A percentile compares a stretch with the other conserved stretches of the same genome.
Conservation (phyloP, 331 rosid species). For the Malus hybrid region DNA sequence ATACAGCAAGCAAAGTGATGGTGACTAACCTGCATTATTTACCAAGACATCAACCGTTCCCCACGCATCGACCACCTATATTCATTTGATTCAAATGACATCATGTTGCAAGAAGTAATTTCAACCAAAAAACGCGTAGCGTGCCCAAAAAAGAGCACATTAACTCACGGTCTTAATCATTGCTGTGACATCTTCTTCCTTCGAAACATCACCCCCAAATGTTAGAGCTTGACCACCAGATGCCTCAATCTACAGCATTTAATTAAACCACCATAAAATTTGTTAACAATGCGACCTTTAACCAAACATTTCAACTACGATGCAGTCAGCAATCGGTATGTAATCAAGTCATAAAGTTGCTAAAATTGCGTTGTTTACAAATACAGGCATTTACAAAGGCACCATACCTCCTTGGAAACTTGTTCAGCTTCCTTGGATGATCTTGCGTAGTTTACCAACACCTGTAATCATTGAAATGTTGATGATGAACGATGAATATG, state of each 20-base stretch:
- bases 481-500: background rate
- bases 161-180: slow-evolving; percentile 29
- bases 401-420: slow-evolving; percentile 33
- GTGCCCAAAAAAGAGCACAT: background rate
- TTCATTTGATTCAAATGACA: background rate
- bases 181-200: slow-evolving; percentile 31
- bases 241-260: slow-evolving; percentile 25
- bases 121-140: background rate
- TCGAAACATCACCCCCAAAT: slow-evolving; percentile 33
- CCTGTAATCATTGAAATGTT: slow-evolving; percentile 12
- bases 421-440: slow-evolving; percentile 32
- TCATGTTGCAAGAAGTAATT: background rate
- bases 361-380: background rate
- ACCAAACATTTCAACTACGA: background rate
- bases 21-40: slow-evolving; percentile 28
- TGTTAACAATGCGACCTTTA: background rate
- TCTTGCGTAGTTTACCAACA: slow-evolving; percentile 31
- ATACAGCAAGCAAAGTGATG: background rate
- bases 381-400: background rate
- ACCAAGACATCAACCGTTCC: slow-evolving; percentile 33
- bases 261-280: background rate
- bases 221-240: slow-evolving; percentile 33
- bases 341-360: background rate
- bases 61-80: slow-evolving; percentile 36
- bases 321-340: background rate